A percentile compares a stretch with the other conserved stretches of the same genome.
phyloP scores from a whole-genome alignment of 2,329 filamentous ascomycete species.

The Coniochaeta pulveracea region DNA sequence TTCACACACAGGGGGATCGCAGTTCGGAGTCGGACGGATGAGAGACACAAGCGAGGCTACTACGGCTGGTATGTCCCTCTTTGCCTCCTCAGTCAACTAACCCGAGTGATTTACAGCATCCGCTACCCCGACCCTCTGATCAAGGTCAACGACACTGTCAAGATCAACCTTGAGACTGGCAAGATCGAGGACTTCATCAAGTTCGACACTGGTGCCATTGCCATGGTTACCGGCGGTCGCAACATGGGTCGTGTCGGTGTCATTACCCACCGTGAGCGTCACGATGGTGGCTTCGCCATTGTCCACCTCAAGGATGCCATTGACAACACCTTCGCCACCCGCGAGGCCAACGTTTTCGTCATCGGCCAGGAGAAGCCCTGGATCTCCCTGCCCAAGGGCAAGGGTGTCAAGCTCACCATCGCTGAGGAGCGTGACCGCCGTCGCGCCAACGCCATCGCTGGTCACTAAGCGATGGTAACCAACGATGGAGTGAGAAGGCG shows the following conservation, averaged over 20 bases:
- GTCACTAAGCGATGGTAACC: slow-evolving; percentile 31
- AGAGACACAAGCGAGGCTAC: slow-evolving; percentile 24
- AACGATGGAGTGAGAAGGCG: not conserved
- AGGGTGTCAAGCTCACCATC: slow-evolving; percentile 99
- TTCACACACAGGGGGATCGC: too few species aligned
- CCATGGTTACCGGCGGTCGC: slow-evolving; percentile 98
- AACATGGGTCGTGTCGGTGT: slow-evolving; percentile 99
- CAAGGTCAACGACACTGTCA: slow-evolving; percentile 99
- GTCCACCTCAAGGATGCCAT: slow-evolving; percentile 99
- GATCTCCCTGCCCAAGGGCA: slow-evolving; percentile 99
- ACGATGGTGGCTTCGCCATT: slow-evolving; percentile 99
- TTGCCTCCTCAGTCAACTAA: slow-evolving; percentile 25
- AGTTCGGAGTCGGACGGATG: slow-evolving; percentile 5
- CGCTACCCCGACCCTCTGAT: slow-evolving; percentile 96
- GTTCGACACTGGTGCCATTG: slow-evolving; percentile 97
- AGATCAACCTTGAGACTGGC: slow-evolving; percentile 93
- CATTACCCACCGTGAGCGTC: slow-evolving; percentile 99
- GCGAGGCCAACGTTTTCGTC: slow-evolving; percentile 99
- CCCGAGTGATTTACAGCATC: slow-evolving; percentile 54
- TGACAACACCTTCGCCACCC: slow-evolving; percentile 99
- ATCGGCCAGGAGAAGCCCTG: slow-evolving; percentile 98
- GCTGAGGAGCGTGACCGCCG: slow-evolving; percentile 98
- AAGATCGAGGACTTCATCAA: slow-evolving; percentile 98
- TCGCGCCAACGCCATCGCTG: slow-evolving; percentile 50
- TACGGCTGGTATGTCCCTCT: slow-evolving; percentile 43